Conservation (phyloP, 83 land plant genomes). For the Picea mariana region DNA sequence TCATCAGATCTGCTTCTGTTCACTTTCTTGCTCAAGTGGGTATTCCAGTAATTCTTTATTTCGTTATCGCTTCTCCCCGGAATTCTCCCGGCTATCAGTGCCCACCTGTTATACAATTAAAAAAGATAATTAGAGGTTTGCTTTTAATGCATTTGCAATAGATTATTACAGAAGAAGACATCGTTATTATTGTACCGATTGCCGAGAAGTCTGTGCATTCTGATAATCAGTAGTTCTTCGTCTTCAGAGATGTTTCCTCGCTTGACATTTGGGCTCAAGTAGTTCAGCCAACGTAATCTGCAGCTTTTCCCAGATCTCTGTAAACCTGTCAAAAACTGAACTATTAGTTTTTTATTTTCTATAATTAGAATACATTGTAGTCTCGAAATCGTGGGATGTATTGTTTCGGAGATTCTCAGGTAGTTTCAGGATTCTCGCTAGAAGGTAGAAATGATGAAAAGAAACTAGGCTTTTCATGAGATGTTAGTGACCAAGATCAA, state of each 20-base stretch:
- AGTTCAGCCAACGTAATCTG: slow-evolving; percentile 17
- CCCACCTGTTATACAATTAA: slow-evolving; percentile 3
- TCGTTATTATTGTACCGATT: slow-evolving; percentile 1
- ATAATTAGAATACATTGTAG: too few relatives aligned
- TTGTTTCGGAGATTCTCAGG: too few relatives aligned
- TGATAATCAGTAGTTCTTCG: slow-evolving; percentile 13
- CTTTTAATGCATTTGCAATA: too few relatives aligned
- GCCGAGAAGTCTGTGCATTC: slow-evolving; percentile 12
- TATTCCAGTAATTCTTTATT: slow-evolving; percentile 11
- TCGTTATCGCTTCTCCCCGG: slow-evolving; percentile 9
- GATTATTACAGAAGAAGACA: too few relatives aligned
- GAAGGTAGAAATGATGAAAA: too few relatives aligned
- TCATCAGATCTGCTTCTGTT: too few relatives aligned
- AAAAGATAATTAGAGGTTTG: too few relatives aligned
- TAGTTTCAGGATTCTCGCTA: too few relatives aligned
- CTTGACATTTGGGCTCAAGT: slow-evolving; percentile 11
- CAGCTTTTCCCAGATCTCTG: slow-evolving; percentile 10
- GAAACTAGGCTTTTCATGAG: too few relatives aligned
- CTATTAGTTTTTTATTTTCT: too few relatives aligned
- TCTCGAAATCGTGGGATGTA: too few relatives aligned
- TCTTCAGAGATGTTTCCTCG: slow-evolving; percentile 12
- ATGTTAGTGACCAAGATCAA: too few relatives aligned
- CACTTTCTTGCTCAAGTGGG: background rate
- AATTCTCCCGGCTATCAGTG: background rate
- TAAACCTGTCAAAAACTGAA: background rate